Evolutionary conservation across 441 rosid genomes (phyloP), one percentile per base, ranked within the genome.

Genomic region (Aleurites moluccanus): DNA sequence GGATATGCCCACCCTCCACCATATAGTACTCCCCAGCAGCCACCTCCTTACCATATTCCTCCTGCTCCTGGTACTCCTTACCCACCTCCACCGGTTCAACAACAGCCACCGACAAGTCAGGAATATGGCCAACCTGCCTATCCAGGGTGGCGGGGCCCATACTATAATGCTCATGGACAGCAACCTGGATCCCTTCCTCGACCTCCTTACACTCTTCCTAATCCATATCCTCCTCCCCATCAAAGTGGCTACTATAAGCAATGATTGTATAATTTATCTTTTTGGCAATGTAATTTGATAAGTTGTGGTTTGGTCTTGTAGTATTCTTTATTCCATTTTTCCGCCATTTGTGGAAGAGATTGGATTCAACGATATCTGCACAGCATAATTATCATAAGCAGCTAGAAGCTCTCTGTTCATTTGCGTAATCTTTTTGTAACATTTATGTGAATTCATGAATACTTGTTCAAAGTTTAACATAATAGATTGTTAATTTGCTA

Each of bases 141-240:
- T 86, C 94, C 91, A n/a, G 94, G 93, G 47, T 95, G 98, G 98
- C 92, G 86, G 16, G 97, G 97, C 44, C 89, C 97, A 10, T 95
- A 92, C 83, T 89, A 91, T 83, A 89, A 87, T 76, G 84, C 88
- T 40, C 93, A 85, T 23, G 87, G 82, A 23, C 96, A 90, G 79
- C 97, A 90, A 77, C 85, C 88, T 30, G 88, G 85, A 50, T 83
- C 91, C 33, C 63, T 61, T 73, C 93, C 98, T 20, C 88, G 90
- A 65, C 96, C 97, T 74, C 93, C 99, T 25, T 94, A 95, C 77
- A 82, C 91, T 1, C 78, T 80, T 64, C 94, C 85, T 75, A 80
- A 75, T 56, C 98, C 97, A 0, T 94, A 92, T 89, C 85, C 10
- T 11, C 91, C 90, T 28, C 90, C 90, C 65, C 87, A 87, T 78